Base-by-base conservation (phyloP, 1,284 basidiomycete genomes). In the Cutaneotrichosporon arboriforme region DNA sequence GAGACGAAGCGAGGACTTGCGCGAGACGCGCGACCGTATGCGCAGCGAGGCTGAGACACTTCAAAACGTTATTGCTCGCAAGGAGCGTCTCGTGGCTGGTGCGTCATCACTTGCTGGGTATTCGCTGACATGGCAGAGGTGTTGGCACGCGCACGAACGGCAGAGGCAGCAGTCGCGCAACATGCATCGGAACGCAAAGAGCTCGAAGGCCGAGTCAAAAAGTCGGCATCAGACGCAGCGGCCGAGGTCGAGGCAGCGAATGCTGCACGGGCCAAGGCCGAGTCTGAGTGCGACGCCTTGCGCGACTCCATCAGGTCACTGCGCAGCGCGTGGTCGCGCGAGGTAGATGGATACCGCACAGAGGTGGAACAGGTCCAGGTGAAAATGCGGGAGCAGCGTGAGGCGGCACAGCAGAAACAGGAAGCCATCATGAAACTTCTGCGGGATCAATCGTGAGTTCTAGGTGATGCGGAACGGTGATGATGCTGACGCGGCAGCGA, bases 11-110 rank as follows among this genome's bases (percentile, higher is more conserved):
- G 74, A 74, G 43, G 73, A 73, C 57, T 58, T 74, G 31, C 68
- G 70, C 45, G 73, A 74, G 49, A 72, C 70, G 3, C 64, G 66
- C 43, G 72, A 72, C 35, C 57, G 74, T 38, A 68, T 70, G 63
- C 55, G 71, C n/a, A 58, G 62, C 14, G 71, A 76, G 52, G 63
- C 62, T 31, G 73, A 76, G 26, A 61, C 67, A 2, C 49, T 72
- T 44, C 68, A 73, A 48, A 72, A 72, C 40, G 67, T 73, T 18
- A 69, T 74, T 22, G 55, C 61, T 2, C 52, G 74, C 26, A 73
- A 73, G 46, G 73, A 76, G 53, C 60, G 73, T 0, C 53, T 74
- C 21, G 56, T 73, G 14, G 61, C 68, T 47, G 72, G 72, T 70
- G 17, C 47, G 64, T 57, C 10, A 4, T 8, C 26, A 22, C 9